Conservation (phyloP, 441 rosid genomes). For the Gossypium armourianum region DNA sequence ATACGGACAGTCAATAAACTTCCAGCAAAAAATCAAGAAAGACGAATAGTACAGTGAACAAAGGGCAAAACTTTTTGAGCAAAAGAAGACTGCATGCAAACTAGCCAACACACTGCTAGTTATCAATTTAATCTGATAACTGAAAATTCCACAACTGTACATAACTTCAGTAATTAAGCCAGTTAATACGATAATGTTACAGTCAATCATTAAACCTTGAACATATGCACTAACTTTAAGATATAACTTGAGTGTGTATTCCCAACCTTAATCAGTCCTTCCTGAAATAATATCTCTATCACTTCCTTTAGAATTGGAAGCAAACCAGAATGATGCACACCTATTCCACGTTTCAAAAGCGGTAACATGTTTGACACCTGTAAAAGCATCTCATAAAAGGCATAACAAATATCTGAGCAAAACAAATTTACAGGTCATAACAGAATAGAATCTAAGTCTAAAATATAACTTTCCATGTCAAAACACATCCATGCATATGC, state of each 20-base stretch:
- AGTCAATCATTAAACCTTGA: conserved; percentile 5
- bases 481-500: neutral
- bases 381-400: conserved; percentile 12
- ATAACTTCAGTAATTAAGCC: conserved; percentile 4
- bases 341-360: conserved; percentile 90
- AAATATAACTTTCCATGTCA: neutral
- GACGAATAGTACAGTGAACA: neutral
- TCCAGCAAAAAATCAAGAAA: neutral
- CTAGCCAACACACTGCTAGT: neutral
- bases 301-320: conserved; percentile 97
- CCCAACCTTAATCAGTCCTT: conserved; percentile 80
- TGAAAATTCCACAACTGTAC: neutral
- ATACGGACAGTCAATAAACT: neutral
- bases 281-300: conserved; percentile 91
- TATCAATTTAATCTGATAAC: neutral
- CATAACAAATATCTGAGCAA: conserved; percentile 8
- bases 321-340: conserved; percentile 97
- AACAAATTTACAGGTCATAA: neutral
- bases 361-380: conserved; percentile 92
- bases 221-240: conserved; percentile 1
- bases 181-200: neutral
- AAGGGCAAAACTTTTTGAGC: neutral
- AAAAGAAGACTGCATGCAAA: neutral
- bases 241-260: conserved; percentile 11
- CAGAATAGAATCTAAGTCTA: neutral